phyloP scores from a whole-genome alignment of 257 asterid species.

The Fraxinus quadrangulata region DNA sequence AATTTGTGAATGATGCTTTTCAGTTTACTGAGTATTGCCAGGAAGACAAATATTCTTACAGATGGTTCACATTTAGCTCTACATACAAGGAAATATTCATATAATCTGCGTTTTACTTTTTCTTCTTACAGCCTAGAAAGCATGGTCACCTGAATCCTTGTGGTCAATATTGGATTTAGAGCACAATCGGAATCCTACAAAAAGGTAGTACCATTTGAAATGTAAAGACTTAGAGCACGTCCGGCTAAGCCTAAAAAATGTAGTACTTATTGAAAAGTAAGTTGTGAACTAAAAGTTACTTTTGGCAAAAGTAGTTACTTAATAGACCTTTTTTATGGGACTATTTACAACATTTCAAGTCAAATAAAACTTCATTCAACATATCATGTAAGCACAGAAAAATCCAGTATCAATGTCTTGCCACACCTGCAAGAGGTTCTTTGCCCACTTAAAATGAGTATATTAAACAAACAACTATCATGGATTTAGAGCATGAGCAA shows the following conservation, averaged over 20 bases:
- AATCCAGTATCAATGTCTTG: conserved; percentile 13
- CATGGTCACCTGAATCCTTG: not conserved
- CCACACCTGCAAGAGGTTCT: conserved; percentile 22
- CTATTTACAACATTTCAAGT: not conserved
- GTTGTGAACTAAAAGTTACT: not conserved
- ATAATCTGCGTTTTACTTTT: conserved; percentile 14
- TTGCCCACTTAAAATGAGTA: conserved; percentile 22
- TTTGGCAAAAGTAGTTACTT: not conserved
- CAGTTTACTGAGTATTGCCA: not conserved
- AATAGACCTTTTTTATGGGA: not conserved
- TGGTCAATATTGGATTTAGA: not conserved
- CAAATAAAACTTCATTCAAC: not conserved
- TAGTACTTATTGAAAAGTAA: not conserved
- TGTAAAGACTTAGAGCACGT: not conserved
- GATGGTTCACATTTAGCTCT: not conserved
- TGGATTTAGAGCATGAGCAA: not conserved
- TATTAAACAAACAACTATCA: conserved; percentile 14
- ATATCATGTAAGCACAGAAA: not conserved
- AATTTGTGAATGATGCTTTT: not conserved
- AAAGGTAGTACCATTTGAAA: not conserved
- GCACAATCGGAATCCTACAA: not conserved
- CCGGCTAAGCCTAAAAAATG: not conserved
- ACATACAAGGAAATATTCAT: not conserved
- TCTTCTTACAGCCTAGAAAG: not conserved
- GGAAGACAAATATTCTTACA: not conserved